These are phyloP conservation scores for Lenzites betulinus DNA, from an alignment of 768 basidiomycete species.

Conservation along the genomic window DNA sequence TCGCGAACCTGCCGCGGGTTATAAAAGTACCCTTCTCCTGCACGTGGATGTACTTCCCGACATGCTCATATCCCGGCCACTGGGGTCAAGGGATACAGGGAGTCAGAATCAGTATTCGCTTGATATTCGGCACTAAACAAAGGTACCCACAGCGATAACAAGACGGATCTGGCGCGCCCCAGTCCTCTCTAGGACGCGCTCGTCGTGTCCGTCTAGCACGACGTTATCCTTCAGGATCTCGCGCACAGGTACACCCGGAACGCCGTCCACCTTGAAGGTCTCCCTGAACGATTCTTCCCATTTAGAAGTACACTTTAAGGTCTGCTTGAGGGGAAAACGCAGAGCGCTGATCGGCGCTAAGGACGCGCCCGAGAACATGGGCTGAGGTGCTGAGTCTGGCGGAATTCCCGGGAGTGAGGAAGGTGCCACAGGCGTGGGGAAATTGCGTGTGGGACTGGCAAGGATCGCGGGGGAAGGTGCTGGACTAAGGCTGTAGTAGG, in stretches of 20 bases:
- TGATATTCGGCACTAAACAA: not conserved
- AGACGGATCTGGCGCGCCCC: conserved; percentile 21
- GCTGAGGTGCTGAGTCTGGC: not conserved
- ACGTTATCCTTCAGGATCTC: conserved; percentile 9
- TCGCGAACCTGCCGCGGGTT: conserved; percentile 19
- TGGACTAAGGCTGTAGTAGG: conserved; percentile 3
- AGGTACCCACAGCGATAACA: conserved; percentile 17
- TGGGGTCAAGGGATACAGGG: not conserved
- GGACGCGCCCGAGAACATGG: not conserved
- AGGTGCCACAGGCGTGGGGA: not conserved
- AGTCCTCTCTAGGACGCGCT: conserved; percentile 15
- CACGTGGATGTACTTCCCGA: conserved; percentile 21
- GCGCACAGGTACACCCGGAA: conserved; percentile 13
- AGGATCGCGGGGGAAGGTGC: not conserved
- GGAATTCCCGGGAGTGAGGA: not conserved
- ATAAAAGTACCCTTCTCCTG: conserved; percentile 15
- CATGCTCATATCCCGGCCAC: conserved; percentile 27
- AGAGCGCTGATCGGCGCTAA: not conserved
- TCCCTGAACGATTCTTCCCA: not conserved
- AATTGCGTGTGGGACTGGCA: not conserved
- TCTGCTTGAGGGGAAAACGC: conserved; percentile 15
- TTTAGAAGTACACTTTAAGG: not conserved
- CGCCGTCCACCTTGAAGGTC: conserved; percentile 10
- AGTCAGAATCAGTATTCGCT: not conserved
- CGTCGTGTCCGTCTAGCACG: conserved; percentile 4